phyloP scores from a whole-genome alignment of 257 asterid species.

The Solanum infundibuliforme region DNA sequence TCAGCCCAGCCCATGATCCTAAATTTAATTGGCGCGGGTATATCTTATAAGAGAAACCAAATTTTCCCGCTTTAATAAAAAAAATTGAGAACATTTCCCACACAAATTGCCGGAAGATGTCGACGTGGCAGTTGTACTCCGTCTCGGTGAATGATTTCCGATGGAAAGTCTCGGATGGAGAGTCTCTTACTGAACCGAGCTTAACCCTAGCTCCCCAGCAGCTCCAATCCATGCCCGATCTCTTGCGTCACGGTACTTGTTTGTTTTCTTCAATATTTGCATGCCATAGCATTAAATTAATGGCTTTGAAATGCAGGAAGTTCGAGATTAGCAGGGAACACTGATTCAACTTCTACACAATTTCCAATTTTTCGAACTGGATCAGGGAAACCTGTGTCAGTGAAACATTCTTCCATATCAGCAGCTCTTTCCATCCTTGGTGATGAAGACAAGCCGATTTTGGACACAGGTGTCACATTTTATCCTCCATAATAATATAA shows the following conservation, averaged over 20 bases:
- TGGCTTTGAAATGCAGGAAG: constrained; percentile 23
- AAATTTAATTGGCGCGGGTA: not conserved
- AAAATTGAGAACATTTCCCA: not conserved
- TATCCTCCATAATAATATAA: not conserved
- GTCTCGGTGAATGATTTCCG: constrained; percentile 45
- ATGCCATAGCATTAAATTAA: not conserved
- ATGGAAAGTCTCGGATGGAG: constrained; percentile 40
- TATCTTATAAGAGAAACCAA: not conserved
- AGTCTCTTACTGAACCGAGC: constrained; percentile 5
- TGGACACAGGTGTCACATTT: not conserved
- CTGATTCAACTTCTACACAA: constrained; percentile 15
- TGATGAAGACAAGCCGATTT: constrained; percentile 17
- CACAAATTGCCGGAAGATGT: constrained; percentile 32
- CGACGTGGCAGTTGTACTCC: constrained; percentile 72
- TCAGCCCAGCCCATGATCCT: not conserved
- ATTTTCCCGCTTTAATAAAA: constrained; percentile 1
- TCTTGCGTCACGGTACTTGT: constrained; percentile 63
- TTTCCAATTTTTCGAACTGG: constrained; percentile 53
- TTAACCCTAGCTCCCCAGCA: constrained; percentile 24
- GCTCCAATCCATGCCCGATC: constrained; percentile 83
- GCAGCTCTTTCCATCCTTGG: constrained; percentile 62
- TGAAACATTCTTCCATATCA: constrained; percentile 53
- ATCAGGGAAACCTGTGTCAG: constrained; percentile 45
- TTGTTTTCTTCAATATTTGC: not conserved
- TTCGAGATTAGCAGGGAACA: constrained; percentile 43